Percentiles rank a stretch among this genome's conserved stretches.
Evolutionary conservation across 768 basidiomycete genomes (phyloP).

Genomic region (Dentipellis sp.): DNA sequence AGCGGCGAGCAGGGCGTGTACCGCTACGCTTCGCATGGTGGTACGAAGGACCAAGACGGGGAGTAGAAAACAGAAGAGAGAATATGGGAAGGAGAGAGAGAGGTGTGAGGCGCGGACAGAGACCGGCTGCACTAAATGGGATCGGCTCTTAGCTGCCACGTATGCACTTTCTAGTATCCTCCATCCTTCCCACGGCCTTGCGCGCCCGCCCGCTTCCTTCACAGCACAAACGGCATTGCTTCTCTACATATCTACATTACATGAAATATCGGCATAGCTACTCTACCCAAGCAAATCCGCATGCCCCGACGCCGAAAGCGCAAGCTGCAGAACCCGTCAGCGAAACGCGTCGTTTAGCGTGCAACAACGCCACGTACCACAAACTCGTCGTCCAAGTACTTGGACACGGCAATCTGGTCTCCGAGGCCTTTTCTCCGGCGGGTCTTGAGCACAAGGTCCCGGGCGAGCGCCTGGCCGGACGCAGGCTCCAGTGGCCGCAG

Average conservation of each 20-base stretch:
- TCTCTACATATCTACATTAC: slow-evolving; percentile 11
- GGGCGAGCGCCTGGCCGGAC: slow-evolving; percentile 87
- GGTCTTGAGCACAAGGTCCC: slow-evolving; percentile 95
- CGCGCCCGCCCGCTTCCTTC: neutral
- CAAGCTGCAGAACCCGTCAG: slow-evolving; percentile 46
- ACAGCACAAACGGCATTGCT: neutral
- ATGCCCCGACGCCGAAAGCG: slow-evolving; percentile 92
- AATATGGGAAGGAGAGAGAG: slow-evolving; percentile 25
- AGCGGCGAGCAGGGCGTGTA: slow-evolving; percentile 55
- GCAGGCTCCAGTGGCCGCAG: slow-evolving; percentile 95
- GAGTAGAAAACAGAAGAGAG: slow-evolving; percentile 26
- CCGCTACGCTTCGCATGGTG: slow-evolving; percentile 81
- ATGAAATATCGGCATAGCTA: slow-evolving; percentile 7
- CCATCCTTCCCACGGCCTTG: slow-evolving; percentile 22
- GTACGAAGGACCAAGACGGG: slow-evolving; percentile 59
- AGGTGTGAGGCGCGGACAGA: slow-evolving; percentile 7
- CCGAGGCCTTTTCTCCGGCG: slow-evolving; percentile 93
- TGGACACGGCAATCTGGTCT: slow-evolving; percentile 94
- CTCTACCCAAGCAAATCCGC: slow-evolving; percentile 73
- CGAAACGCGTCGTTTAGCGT: neutral
- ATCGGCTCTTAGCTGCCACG: slow-evolving; percentile 32
- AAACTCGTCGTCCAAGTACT: slow-evolving; percentile 96
- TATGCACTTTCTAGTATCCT: slow-evolving; percentile 23
- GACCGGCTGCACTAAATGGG: slow-evolving; percentile 23
- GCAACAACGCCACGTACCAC: slow-evolving; percentile 45